A percentile compares a stretch with the other conserved stretches of the same genome.
phyloP scores from a whole-genome alignment of 176 grass and related monocot species.

The Musa troglodytarum region DNA sequence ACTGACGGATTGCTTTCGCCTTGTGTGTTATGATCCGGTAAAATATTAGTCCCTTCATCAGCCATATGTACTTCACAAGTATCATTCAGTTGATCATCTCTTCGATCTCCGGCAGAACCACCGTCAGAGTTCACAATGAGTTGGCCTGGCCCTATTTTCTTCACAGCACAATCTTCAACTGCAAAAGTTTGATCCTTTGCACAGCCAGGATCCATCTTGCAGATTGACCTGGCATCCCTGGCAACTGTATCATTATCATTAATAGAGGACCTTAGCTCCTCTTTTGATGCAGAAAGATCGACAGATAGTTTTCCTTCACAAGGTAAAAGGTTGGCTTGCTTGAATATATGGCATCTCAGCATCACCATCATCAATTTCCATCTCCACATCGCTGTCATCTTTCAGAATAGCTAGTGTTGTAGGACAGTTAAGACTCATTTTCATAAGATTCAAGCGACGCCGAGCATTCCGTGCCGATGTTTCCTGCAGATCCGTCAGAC shows the following conservation, averaged over 20 bases:
- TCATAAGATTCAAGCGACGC: slow-evolving; percentile 70
- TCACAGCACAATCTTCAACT: too few relatives aligned
- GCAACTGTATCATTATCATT: slow-evolving; percentile 21
- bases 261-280: slow-evolving; percentile 11
- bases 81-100: not conserved
- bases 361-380: slow-evolving; percentile 97
- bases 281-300: slow-evolving; percentile 5
- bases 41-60: not conserved
- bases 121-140: too few relatives aligned
- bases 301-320: slow-evolving; percentile 18
- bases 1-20: not conserved
- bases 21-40: not conserved
- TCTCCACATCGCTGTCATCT: slow-evolving; percentile 91
- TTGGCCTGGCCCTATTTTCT: too few relatives aligned
- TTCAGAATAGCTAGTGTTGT: slow-evolving; percentile 57
- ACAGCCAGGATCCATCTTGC: too few relatives aligned
- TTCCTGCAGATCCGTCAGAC: slow-evolving; percentile 48
- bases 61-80: not conserved
- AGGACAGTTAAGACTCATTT: slow-evolving; percentile 75
- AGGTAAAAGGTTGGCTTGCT: slow-evolving; percentile 25
- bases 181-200: too few relatives aligned
- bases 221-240: not conserved
- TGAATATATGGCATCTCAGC: slow-evolving; percentile 52
- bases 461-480: slow-evolving; percentile 60
- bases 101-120: not conserved